phyloP scores from a whole-genome alignment of 192 early-diverging fungal species.

The Coemansia sp. region DNA sequence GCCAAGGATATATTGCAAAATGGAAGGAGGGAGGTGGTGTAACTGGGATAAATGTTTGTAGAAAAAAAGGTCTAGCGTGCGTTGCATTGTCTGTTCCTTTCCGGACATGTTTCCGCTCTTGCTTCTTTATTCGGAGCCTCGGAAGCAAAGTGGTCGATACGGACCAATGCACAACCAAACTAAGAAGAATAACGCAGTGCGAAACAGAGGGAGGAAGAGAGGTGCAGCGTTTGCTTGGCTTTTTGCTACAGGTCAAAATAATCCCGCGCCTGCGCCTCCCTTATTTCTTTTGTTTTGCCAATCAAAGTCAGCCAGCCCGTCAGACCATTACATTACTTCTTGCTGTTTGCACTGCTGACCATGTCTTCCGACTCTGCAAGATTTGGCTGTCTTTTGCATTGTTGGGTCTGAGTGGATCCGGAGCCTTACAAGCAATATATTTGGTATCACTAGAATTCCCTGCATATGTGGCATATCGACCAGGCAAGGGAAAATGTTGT shows the following conservation, averaged over 20 bases:
- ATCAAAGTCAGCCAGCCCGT: background rate
- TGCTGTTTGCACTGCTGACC: background rate
- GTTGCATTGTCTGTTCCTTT: background rate
- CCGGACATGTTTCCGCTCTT: background rate
- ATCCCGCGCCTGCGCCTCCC: background rate
- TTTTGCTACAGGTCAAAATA: slow-evolving; percentile 1
- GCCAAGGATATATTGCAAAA: background rate
- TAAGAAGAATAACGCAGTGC: background rate
- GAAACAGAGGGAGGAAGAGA: background rate
- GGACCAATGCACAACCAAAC: background rate
- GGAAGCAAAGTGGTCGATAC: background rate
- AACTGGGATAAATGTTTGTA: background rate
- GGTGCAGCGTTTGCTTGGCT: background rate
- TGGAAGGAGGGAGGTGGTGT: background rate
- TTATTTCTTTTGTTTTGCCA: background rate
- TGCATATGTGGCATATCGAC: background rate
- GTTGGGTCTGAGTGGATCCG: background rate
- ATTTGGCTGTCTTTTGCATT: background rate
- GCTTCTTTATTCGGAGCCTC: background rate
- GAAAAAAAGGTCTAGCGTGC: background rate
- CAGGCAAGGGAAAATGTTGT: too few species aligned
- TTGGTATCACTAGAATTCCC: background rate
- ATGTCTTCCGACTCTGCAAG: background rate
- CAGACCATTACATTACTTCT: background rate
- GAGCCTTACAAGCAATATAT: background rate